A percentile compares a stretch with the other conserved stretches of the same genome.
These are phyloP conservation scores for Saccharum hybrid DNA, from an alignment of 202 grass and related monocot species.

Conservation along the genomic window DNA sequence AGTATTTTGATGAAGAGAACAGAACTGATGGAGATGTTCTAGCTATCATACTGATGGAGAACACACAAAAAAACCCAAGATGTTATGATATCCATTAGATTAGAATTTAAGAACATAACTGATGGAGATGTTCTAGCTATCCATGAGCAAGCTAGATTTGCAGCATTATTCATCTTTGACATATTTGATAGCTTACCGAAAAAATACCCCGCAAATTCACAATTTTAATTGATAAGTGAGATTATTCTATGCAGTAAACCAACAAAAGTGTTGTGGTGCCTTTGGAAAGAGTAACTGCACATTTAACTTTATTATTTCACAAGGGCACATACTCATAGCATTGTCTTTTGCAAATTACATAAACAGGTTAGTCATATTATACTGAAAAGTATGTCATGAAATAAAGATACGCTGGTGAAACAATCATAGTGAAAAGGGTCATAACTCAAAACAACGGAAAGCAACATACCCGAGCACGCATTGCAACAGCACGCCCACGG, in stretches of 20 bases:
- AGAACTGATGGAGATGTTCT: constrained; percentile 12
- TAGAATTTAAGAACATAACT: not conserved
- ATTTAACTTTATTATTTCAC: not conserved
- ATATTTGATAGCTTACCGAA: not conserved
- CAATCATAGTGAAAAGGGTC: not conserved
- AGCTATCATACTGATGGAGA: not conserved
- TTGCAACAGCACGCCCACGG: constrained; percentile 82
- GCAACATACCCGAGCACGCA: constrained; percentile 80
- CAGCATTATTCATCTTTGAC: not conserved
- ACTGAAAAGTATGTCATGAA: not conserved
- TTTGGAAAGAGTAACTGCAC: not conserved
- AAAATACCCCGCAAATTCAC: not conserved
- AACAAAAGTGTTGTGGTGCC: not conserved
- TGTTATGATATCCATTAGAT: not conserved
- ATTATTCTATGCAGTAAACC: not conserved
- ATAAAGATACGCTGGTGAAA: not conserved
- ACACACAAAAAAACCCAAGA: not conserved
- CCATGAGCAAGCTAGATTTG: constrained; percentile 12
- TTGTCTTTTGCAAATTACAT: not conserved
- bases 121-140: constrained; percentile 1
- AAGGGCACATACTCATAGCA: not conserved
- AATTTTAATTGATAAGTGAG: not conserved
- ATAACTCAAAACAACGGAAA: not conserved
- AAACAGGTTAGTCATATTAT: not conserved
- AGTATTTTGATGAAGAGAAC: not conserved